Conservation (phyloP, 768 basidiomycete genomes). For the Ephemerocybe angulata region DNA sequence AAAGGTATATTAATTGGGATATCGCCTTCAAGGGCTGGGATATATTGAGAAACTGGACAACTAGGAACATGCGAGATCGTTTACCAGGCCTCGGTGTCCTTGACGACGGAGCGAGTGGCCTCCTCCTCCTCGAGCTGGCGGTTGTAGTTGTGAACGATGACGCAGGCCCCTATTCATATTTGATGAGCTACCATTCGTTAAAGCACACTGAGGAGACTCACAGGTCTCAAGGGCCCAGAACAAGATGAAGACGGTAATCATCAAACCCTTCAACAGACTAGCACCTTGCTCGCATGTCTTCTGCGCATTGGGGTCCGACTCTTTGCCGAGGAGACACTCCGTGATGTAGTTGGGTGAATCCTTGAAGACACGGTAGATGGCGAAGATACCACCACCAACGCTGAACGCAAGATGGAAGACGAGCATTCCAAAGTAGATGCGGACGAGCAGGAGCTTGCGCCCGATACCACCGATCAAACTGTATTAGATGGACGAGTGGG, state of each 20-base stretch:
- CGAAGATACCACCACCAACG: conserved; percentile 40
- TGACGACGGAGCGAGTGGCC: conserved; percentile 31
- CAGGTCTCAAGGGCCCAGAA: conserved; percentile 49
- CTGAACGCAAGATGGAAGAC: conserved; percentile 43
- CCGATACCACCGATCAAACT: conserved; percentile 43
- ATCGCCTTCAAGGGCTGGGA: background rate
- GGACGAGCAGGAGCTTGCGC: conserved; percentile 38
- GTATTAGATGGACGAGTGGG: background rate
- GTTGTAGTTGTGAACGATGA: conserved; percentile 43
- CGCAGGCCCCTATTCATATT: conserved; percentile 38
- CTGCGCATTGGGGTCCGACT: conserved; percentile 25
- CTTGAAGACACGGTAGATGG: conserved; percentile 41
- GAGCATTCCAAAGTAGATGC: conserved; percentile 40
- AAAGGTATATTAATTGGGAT: conserved; percentile 1
- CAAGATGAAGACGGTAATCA: conserved; percentile 39
- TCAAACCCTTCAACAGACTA: conserved; percentile 38
- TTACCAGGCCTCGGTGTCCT: conserved; percentile 46
- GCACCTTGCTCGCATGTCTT: conserved; percentile 37
- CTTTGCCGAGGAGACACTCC: conserved; percentile 32
- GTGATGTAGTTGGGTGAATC: conserved; percentile 35
- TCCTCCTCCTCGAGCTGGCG: conserved; percentile 45
- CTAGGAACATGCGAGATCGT: background rate
- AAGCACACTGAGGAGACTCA: conserved; percentile 22
- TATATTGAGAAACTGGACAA: conserved; percentile 1
- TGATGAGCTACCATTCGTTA: background rate